Conservation (phyloP, 164 flowering plant species). For the Malania oleifera region DNA sequence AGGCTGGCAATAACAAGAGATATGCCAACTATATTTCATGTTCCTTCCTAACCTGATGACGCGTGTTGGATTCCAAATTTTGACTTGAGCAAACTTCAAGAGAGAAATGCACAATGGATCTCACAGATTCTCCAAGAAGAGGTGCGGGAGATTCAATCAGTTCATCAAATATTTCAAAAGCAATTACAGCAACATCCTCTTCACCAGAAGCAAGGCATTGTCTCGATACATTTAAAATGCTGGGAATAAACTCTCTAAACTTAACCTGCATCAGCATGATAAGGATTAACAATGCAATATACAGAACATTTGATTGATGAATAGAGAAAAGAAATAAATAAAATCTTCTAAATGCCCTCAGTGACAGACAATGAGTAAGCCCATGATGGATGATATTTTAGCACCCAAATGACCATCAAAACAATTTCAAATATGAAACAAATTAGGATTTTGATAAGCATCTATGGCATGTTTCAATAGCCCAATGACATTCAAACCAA, state of each 20-base stretch:
- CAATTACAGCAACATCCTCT: constrained; percentile 88
- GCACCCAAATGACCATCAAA: no score
- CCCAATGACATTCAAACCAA: no score
- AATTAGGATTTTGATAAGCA: no score
- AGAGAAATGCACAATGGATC: constrained; percentile 89
- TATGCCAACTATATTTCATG: not conserved
- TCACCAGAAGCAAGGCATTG: constrained; percentile 88
- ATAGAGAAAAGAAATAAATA: not conserved
- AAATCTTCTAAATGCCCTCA: not conserved
- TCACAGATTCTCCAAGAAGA: constrained; percentile 89
- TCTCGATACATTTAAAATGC: constrained; percentile 83
- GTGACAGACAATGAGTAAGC: no score
- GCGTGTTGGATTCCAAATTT: constrained; percentile 75
- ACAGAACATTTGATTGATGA: not conserved
- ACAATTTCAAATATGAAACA: no score
- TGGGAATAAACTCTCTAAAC: constrained; percentile 88
- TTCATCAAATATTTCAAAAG: constrained; percentile 98
- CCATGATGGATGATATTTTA: no score
- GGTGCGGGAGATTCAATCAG: constrained; percentile 97
- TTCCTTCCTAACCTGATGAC: constrained; percentile 68
- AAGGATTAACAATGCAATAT: not conserved
- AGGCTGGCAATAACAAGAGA: not conserved
- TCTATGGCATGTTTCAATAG: no score
- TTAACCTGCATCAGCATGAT: constrained; percentile 44
- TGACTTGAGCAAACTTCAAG: constrained; percentile 93